Evolutionary conservation across 192 early-diverging fungal species (phyloP).

Genomic region (Thamnidium elegans): DNA sequence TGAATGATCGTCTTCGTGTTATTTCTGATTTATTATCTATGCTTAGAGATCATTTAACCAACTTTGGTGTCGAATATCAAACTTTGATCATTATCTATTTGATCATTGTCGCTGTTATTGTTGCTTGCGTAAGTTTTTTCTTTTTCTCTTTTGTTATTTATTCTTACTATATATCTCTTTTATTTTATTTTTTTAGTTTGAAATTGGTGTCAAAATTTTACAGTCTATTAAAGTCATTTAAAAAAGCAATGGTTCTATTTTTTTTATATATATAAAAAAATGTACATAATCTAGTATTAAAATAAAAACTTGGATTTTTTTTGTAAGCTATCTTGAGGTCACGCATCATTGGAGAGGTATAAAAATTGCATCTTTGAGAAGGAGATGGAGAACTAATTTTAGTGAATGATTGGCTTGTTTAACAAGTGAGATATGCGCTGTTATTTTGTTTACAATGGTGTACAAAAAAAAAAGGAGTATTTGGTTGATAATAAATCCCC

Average conservation of each 20-base stretch:
- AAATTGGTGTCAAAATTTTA: constrained; percentile 34
- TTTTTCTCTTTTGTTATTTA: background rate
- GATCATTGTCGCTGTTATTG: constrained; percentile 43
- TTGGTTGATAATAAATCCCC: too few species aligned
- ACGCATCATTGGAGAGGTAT: too few species aligned
- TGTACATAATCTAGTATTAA: too few species aligned
- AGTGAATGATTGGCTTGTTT: too few species aligned
- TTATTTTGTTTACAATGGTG: too few species aligned
- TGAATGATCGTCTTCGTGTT: constrained; percentile 56
- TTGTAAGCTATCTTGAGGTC: too few species aligned
- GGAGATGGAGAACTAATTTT: too few species aligned
- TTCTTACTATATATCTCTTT: background rate
- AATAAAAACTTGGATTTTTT: too few species aligned
- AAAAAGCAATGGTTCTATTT: background rate
- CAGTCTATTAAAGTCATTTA: constrained; percentile 27
- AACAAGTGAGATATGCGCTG: too few species aligned
- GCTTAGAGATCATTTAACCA: constrained; percentile 58
- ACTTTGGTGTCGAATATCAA: constrained; percentile 53
- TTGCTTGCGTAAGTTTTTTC: constrained; percentile 34
- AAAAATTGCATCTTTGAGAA: too few species aligned
- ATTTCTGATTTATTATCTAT: constrained; percentile 60
- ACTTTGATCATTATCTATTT: constrained; percentile 65
- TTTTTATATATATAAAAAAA: too few species aligned
- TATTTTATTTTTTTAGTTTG: constrained; percentile 26
- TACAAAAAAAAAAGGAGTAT: too few species aligned